phyloP scores from a whole-genome alignment of 371 early-diverging fungal genomes.

The Mortierella sp. region DNA sequence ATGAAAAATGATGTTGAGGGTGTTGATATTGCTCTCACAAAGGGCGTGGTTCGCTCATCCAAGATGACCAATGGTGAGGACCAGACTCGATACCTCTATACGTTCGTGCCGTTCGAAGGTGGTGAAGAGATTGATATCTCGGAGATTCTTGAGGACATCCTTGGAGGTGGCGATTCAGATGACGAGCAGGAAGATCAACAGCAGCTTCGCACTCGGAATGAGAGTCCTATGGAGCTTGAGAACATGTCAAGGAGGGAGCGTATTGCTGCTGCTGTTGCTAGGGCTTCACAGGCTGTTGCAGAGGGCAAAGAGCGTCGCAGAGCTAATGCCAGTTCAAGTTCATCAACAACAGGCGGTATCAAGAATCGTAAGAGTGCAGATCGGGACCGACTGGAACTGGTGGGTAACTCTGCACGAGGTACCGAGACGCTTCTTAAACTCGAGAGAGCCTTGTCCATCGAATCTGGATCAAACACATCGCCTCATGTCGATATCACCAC shows the following conservation, averaged over 20 bases:
- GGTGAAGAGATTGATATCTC: slow-evolving; percentile 56
- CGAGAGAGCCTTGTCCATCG: slow-evolving; percentile 33
- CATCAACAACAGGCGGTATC: not conserved
- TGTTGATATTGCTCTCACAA: slow-evolving; percentile 54
- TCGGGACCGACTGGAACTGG: slow-evolving; percentile 33
- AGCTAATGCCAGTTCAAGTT: slow-evolving; percentile 20
- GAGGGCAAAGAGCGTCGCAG: slow-evolving; percentile 45
- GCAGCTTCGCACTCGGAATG: not conserved
- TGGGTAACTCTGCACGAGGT: slow-evolving; percentile 39
- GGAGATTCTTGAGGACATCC: slow-evolving; percentile 56
- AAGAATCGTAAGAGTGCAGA: slow-evolving; percentile 19
- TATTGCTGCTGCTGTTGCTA: slow-evolving; percentile 39
- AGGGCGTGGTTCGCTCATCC: slow-evolving; percentile 51
- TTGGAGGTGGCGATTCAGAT: slow-evolving; percentile 43
- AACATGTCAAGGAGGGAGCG: slow-evolving; percentile 39
- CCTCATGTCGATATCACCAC: not conserved
- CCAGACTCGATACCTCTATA: slow-evolving; percentile 45
- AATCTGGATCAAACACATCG: not conserved
- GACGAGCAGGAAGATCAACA: slow-evolving; percentile 50
- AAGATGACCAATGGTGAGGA: slow-evolving; percentile 4
- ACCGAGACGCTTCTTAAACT: slow-evolving; percentile 45
- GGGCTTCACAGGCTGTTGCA: slow-evolving; percentile 44
- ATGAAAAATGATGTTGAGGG: slow-evolving; percentile 47
- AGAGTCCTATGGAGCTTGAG: slow-evolving; percentile 5
- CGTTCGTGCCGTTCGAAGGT: slow-evolving; percentile 51